Evolutionary conservation across 139 green algal genomes (phyloP).

Genomic region (Chlorella ohadii): DNA sequence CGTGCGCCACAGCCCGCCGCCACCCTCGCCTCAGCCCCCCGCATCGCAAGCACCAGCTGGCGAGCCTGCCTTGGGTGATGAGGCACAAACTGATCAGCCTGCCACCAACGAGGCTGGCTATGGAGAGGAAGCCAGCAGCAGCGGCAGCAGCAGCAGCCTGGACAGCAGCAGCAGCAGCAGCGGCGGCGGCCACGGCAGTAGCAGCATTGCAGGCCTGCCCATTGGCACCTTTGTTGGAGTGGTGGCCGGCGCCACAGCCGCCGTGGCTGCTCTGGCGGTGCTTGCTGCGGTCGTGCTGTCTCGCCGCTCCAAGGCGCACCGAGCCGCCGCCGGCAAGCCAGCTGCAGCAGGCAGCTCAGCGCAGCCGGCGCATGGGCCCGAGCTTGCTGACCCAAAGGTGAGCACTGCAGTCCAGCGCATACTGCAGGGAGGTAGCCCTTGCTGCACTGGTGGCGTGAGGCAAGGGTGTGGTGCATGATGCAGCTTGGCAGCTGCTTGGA

Average conservation of each 20-base stretch:
- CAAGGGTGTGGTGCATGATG: too few relatives aligned
- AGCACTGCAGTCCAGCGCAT: background rate
- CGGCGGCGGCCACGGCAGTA: background rate
- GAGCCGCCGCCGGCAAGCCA: too few relatives aligned
- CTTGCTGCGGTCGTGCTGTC: background rate
- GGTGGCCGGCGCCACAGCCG: background rate
- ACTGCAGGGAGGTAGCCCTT: too few relatives aligned
- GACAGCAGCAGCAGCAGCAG: background rate
- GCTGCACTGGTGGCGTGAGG: too few relatives aligned
- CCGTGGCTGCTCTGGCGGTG: background rate
- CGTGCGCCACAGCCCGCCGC: background rate
- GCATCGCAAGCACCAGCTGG: too few relatives aligned
- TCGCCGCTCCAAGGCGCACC: background rate
- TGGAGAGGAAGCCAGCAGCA: too few relatives aligned
- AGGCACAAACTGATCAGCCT: too few relatives aligned
- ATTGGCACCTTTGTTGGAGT: background rate
- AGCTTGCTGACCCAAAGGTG: background rate
- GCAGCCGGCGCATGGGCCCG: background rate
- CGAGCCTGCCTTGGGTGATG: too few relatives aligned
- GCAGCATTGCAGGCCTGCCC: background rate
- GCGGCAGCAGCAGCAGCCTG: too few relatives aligned
- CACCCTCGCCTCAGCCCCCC: background rate
- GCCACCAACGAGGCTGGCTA: too few relatives aligned
- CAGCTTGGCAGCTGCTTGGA: too few relatives aligned
- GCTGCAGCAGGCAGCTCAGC: background rate